These are phyloP conservation scores for Lepidium didymum DNA, from an alignment of 345 rosid species.

Conservation along the genomic window DNA sequence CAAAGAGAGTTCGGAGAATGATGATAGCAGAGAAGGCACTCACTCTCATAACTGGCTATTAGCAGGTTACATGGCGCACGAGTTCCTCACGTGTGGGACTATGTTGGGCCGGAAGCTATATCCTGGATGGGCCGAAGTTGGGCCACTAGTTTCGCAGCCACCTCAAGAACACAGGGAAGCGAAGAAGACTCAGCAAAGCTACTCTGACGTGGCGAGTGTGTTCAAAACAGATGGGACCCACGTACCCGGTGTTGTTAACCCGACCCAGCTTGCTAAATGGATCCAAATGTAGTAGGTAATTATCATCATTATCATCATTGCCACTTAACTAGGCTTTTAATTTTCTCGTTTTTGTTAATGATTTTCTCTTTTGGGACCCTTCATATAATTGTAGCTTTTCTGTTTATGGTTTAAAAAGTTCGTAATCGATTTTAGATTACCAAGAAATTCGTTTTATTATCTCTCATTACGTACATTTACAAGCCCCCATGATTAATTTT, in stretches of 20 bases:
- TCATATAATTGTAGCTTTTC: background rate
- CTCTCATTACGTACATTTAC: background rate
- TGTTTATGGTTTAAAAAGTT: background rate
- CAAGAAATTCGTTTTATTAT: background rate
- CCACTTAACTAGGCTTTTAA: background rate
- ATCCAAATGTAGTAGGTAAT: constrained; percentile 38
- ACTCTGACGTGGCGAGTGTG: constrained; percentile 61
- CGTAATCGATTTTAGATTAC: background rate
- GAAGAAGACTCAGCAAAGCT: constrained; percentile 31
- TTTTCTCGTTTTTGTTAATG: background rate
- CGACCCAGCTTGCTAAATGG: constrained; percentile 65
- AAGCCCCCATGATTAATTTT: background rate
- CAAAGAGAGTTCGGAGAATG: constrained; percentile 35
- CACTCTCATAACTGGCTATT: constrained; percentile 32
- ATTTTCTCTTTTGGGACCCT: background rate
- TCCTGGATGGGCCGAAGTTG: constrained; percentile 31
- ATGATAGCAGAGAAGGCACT: background rate
- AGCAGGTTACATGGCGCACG: constrained; percentile 73
- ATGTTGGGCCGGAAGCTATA: constrained; percentile 45
- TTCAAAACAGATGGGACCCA: constrained; percentile 53
- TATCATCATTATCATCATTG: background rate
- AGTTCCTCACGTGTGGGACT: constrained; percentile 53
- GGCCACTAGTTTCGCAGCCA: constrained; percentile 15
- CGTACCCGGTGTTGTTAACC: constrained; percentile 65
- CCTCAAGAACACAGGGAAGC: constrained; percentile 15